A percentile compares a stretch with the other conserved stretches of the same genome.
Conservation (phyloP, 495 filamentous ascomycete genomes). For the Neurospora sp. region DNA sequence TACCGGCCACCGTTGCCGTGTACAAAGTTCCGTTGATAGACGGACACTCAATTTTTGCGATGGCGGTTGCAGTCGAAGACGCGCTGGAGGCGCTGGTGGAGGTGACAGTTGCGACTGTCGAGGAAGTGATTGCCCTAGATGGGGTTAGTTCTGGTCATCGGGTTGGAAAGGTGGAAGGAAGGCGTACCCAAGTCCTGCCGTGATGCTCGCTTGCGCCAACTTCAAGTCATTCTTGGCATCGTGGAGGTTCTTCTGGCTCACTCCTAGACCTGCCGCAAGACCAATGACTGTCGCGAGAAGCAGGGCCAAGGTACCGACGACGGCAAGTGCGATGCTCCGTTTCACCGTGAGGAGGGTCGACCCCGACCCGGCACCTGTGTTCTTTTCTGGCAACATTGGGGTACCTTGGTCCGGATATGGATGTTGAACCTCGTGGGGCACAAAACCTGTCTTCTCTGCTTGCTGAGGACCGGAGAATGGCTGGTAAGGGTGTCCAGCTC, state of each 20-base stretch:
- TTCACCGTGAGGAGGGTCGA: conserved; percentile 7
- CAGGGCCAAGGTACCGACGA: conserved; percentile 1
- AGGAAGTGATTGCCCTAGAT: neutral
- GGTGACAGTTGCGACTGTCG: neutral
- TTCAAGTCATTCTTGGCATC: conserved; percentile 9
- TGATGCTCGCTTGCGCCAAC: conserved; percentile 3
- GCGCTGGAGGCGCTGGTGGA: neutral
- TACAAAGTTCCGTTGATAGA: conserved; percentile 25
- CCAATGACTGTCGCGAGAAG: conserved; percentile 15
- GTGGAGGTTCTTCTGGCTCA: conserved; percentile 15
- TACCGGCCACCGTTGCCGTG: conserved; percentile 3
- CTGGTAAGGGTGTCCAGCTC: neutral
- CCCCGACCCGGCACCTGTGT: neutral
- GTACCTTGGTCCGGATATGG: neutral
- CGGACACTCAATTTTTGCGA: conserved; percentile 13
- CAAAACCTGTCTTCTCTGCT: neutral
- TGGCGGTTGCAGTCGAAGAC: conserved; percentile 2
- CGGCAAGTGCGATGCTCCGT: conserved; percentile 7
- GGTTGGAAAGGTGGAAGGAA: neutral
- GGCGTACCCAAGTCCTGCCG: neutral
- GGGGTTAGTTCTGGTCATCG: neutral
- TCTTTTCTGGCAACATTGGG: neutral
- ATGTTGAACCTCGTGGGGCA: neutral
- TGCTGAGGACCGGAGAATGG: neutral
- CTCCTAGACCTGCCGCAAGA: conserved; percentile 18